Conservation (phyloP, 257 asterid species). For the Marsdenia floribunda region DNA sequence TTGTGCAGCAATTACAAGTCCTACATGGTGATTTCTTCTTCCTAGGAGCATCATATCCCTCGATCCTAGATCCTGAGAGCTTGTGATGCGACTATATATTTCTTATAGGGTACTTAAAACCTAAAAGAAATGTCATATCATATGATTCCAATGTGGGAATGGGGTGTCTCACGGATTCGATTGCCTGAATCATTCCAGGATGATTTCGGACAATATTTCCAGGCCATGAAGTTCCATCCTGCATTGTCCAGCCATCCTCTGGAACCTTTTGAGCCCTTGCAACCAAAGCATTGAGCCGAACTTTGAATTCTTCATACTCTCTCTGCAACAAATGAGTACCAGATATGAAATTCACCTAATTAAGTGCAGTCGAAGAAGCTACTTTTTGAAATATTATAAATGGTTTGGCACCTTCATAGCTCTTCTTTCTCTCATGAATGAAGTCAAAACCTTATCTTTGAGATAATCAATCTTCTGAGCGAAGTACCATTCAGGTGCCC, state of each 20-base stretch:
- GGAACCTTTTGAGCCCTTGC: slow-evolving; percentile 31
- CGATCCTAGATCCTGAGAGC: no score
- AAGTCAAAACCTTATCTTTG: slow-evolving; percentile 24
- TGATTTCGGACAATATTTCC: slow-evolving; percentile 33
- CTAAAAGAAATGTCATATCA: no score
- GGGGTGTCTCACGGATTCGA: neutral
- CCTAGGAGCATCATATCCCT: neutral
- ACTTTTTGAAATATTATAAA: neutral
- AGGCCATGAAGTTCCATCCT: slow-evolving; percentile 40
- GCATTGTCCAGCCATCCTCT: slow-evolving; percentile 38
- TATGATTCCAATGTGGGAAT: no score
- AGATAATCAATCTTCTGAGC: slow-evolving; percentile 31
- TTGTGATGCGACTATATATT: no score
- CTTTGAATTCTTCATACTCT: slow-evolving; percentile 35
- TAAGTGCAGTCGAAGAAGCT: no score
- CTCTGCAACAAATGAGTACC: slow-evolving; percentile 16
- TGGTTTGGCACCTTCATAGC: slow-evolving; percentile 27
- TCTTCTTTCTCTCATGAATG: slow-evolving; percentile 32
- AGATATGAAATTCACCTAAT: no score
- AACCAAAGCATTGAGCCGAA: slow-evolving; percentile 27
- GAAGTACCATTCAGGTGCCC: slow-evolving; percentile 36
- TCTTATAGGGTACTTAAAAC: no score
- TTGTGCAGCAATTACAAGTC: slow-evolving; percentile 28
- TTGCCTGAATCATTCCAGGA: slow-evolving; percentile 40
- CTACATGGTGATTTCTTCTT: slow-evolving; percentile 17